phyloP scores from a whole-genome alignment of 345 rosid genomes.

The Stellera chamaejasme region DNA sequence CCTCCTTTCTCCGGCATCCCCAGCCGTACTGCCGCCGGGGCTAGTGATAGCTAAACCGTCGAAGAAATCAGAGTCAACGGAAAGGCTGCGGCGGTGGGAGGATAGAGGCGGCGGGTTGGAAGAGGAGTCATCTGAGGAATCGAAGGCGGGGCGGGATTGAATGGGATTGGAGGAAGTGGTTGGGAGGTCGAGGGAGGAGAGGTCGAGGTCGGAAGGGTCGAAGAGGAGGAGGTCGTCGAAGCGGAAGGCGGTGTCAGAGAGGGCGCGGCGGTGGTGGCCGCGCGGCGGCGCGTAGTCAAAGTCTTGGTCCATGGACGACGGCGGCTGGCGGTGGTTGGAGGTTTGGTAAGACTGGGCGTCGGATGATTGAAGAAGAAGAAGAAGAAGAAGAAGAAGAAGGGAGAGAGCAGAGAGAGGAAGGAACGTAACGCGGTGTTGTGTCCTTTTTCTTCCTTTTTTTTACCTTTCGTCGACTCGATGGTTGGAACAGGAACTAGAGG shows the following conservation, averaged over 20 bases:
- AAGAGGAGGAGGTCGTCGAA: conserved; percentile 83
- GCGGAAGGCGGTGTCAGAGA: conserved; percentile 84
- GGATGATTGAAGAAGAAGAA: too few species aligned
- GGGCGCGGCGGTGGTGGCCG: conserved; percentile 71
- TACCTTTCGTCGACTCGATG: too few species aligned
- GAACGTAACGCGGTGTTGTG: too few species aligned
- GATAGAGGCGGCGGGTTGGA: conserved; percentile 32
- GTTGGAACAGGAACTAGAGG: too few species aligned
- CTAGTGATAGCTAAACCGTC: conserved; percentile 27
- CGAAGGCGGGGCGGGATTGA: conserved; percentile 16
- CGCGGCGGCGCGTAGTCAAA: conserved; percentile 8
- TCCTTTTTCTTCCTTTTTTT: too few species aligned
- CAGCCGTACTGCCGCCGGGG: conserved; percentile 18
- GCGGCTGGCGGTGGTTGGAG: too few species aligned
- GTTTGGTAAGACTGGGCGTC: too few species aligned
- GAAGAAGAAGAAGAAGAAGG: too few species aligned
- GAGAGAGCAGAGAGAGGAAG: too few species aligned
- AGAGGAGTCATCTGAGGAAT: conserved; percentile 53
- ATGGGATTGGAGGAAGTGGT: conserved; percentile 7
- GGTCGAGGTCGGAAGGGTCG: conserved; percentile 80
- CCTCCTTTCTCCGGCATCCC: conserved; percentile 41
- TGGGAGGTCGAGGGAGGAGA: conserved; percentile 54
- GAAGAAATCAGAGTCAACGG: conserved; percentile 86
- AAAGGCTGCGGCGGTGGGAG: conserved; percentile 75
- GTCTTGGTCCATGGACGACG: conserved; percentile 8